Evolutionary conservation across 2,329 filamentous ascomycete species (phyloP).

Genomic region (Dothideomycetes sp.): DNA sequence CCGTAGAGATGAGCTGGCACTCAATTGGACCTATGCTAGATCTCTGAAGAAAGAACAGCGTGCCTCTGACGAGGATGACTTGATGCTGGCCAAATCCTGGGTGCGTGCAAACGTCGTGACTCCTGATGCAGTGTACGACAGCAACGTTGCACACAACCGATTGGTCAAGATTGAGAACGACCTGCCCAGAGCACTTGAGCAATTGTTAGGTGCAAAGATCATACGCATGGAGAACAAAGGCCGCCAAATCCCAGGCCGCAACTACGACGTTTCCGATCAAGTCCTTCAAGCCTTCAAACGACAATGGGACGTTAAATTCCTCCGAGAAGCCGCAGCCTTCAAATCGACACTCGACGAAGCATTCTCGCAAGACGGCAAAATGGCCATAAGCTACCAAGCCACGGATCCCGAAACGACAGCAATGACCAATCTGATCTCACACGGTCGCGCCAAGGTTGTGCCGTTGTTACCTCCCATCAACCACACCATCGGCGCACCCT

Average conservation of each 20-base stretch:
- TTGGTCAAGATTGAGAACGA: constrained; percentile 23
- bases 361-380: constrained; percentile 34
- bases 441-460: constrained; percentile 47
- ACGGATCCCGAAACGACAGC: constrained; percentile 59
- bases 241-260: constrained; percentile 49
- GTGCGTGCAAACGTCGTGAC: constrained; percentile 38
- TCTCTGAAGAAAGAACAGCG: constrained; percentile 15
- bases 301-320: constrained; percentile 43
- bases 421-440: constrained; percentile 54
- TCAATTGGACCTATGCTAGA: constrained; percentile 14
- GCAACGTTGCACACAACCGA: constrained; percentile 32
- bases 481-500: constrained; percentile 30
- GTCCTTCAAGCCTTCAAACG: constrained; percentile 51
- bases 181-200: constrained; percentile 44
- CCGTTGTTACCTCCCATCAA: constrained; percentile 50
- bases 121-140: constrained; percentile 31
- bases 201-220: constrained; percentile 43
- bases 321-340: constrained; percentile 49
- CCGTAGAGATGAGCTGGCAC: constrained; percentile 31
- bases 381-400: constrained; percentile 47
- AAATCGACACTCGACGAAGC: constrained; percentile 51
- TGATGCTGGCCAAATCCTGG: constrained; percentile 34
- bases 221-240: constrained; percentile 54
- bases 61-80: constrained; percentile 13
- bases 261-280: constrained; percentile 54